phyloP scores from a whole-genome alignment of 139 green algal genomes.

The Tetraselmis chui region DNA sequence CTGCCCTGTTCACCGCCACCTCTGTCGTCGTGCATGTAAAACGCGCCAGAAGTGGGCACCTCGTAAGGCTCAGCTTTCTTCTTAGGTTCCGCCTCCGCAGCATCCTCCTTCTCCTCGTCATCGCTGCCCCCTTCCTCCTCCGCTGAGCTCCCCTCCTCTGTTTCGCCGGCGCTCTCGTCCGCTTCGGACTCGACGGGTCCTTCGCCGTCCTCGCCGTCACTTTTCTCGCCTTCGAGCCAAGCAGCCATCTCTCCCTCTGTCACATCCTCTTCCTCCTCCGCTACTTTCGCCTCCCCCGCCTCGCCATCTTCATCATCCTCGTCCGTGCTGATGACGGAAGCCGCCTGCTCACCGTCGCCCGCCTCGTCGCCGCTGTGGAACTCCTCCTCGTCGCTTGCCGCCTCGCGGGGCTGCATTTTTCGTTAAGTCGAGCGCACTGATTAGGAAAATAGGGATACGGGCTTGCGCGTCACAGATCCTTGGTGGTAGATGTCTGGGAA shows the following conservation, averaged over 20 bases:
- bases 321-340: background rate
- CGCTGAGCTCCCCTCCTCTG: background rate
- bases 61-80: slow-evolving; percentile 30
- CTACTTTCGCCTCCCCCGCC: background rate
- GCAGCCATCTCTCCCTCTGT: background rate
- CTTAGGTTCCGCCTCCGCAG: slow-evolving; percentile 7
- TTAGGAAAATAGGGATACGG: too few relatives aligned
- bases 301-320: too few relatives aligned
- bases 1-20: slow-evolving; percentile 13
- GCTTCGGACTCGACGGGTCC: too few relatives aligned
- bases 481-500: too few relatives aligned
- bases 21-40: slow-evolving; percentile 34
- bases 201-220: too few relatives aligned
- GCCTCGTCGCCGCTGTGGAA: background rate
- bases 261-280: background rate
- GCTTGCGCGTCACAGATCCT: too few relatives aligned
- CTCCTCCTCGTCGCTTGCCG: background rate
- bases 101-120: background rate
- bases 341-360: background rate
- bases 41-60: slow-evolving; percentile 27
- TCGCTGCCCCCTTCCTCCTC: background rate
- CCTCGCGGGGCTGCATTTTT: background rate
- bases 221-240: too few relatives aligned
- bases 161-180: too few relatives aligned
- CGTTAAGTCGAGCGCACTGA: too few relatives aligned